Evolutionary conservation across 2,329 filamentous ascomycete species (phyloP).

Genomic region (Botrytis paeoniae): DNA sequence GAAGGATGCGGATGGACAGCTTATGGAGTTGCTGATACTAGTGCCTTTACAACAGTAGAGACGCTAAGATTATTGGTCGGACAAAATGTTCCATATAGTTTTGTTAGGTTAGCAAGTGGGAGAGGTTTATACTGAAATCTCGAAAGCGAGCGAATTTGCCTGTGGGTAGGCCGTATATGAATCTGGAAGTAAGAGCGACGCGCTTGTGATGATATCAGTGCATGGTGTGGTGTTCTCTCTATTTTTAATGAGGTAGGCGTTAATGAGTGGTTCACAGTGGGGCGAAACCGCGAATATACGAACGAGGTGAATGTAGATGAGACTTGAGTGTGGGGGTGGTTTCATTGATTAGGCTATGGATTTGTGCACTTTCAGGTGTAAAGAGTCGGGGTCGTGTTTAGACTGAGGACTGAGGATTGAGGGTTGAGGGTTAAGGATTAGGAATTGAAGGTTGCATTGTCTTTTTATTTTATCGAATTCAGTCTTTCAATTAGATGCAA

Average conservation of each 20-base stretch:
- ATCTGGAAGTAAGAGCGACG: neutral
- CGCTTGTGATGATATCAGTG: neutral
- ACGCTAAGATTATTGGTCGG: conserved; percentile 74
- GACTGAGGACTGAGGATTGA: neutral
- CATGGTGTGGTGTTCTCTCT: conserved; percentile 1
- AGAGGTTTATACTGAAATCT: conserved; percentile 47
- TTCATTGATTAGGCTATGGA: neutral
- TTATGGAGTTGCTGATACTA: conserved; percentile 76
- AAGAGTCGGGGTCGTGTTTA: neutral
- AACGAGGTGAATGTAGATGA: conserved; percentile 1
- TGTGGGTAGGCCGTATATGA: neutral
- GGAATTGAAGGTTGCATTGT: neutral
- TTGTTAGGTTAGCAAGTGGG: conserved; percentile 71
- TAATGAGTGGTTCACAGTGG: neutral
- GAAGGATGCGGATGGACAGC: conserved; percentile 73
- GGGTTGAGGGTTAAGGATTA: neutral
- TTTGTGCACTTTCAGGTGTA: neutral
- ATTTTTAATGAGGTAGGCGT: conserved; percentile 1
- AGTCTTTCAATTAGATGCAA: conserved; percentile 1
- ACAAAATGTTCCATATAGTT: conserved; percentile 85
- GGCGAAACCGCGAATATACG: neutral
- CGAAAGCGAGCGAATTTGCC: neutral
- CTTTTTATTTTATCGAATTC: neutral
- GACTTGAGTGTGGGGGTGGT: neutral
- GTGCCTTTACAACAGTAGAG: conserved; percentile 81